phyloP scores from a whole-genome alignment of 169 alveolate genomes.

The Plasmodium vivax region DNA sequence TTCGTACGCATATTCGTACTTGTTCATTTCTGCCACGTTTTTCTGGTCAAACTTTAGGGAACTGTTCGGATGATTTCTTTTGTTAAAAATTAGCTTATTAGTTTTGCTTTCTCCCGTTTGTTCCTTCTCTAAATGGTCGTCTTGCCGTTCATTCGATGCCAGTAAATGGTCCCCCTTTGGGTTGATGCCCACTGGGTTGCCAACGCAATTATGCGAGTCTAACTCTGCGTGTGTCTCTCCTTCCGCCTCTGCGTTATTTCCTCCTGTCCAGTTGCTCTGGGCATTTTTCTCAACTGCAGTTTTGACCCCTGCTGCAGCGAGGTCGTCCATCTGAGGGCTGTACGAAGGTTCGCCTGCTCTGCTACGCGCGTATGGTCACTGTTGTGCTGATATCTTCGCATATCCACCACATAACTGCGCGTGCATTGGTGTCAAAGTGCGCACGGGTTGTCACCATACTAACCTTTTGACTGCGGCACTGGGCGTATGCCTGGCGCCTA shows the following conservation, averaged over 20 bases:
- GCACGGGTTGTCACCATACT: not conserved
- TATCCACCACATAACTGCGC: not conserved
- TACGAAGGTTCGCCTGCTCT: not conserved
- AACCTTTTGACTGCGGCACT: not conserved
- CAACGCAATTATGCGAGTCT: not conserved
- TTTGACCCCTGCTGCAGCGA: not conserved
- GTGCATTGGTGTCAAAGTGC: not conserved
- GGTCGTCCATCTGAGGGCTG: not conserved
- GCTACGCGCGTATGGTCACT: not conserved
- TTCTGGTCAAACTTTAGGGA: not conserved
- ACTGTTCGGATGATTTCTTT: not conserved
- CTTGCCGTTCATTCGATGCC: not conserved
- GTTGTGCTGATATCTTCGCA: not conserved
- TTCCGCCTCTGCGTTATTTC: not conserved
- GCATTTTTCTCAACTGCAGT: not conserved
- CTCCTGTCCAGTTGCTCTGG: not conserved
- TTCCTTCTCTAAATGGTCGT: not conserved
- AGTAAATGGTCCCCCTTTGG: not conserved
- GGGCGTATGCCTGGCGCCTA: not conserved
- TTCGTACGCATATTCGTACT: slow-evolving; percentile 20
- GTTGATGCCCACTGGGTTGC: not conserved
- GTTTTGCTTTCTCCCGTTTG: not conserved
- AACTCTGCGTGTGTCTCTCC: not conserved
- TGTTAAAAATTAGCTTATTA: not conserved
- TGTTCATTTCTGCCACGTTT: not conserved